phyloP scores from a whole-genome alignment of 495 filamentous ascomycete genomes.

The Apiosordaria backusii region DNA sequence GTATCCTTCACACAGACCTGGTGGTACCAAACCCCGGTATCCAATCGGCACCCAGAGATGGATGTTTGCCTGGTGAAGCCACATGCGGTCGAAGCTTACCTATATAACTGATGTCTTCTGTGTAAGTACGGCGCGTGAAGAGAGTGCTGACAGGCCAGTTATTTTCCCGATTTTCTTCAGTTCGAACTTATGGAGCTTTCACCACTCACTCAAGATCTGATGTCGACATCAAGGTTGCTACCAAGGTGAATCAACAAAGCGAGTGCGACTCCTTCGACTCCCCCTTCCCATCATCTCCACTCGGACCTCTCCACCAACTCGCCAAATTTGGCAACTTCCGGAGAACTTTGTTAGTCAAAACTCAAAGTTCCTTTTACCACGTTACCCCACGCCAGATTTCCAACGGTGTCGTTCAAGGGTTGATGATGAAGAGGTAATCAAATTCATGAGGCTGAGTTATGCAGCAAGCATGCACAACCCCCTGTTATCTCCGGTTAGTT shows the following conservation, averaged over 20 bases:
- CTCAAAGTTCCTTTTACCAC: background rate
- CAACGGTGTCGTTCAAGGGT: background rate
- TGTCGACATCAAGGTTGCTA: background rate
- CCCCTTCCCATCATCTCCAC: background rate
- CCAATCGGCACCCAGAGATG: conserved; percentile 1
- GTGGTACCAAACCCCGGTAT: background rate
- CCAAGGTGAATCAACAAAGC: background rate
- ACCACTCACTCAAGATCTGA: background rate
- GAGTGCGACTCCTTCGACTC: background rate
- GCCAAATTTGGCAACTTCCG: background rate
- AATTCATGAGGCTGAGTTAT: background rate
- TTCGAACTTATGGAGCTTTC: background rate
- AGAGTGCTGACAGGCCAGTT: background rate
- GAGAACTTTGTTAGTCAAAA: background rate
- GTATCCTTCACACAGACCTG: background rate
- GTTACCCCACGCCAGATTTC: background rate
- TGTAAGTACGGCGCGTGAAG: background rate
- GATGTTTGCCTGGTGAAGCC: background rate
- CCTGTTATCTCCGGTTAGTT: background rate
- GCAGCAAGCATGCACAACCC: background rate
- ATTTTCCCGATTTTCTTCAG: background rate
- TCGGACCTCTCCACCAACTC: background rate
- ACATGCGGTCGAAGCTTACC: background rate
- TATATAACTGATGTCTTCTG: background rate
- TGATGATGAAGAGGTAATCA: background rate